Evolutionary conservation across 78 protist genomes (phyloP).

Genomic region (Dictyostelium brefeldianum): DNA sequence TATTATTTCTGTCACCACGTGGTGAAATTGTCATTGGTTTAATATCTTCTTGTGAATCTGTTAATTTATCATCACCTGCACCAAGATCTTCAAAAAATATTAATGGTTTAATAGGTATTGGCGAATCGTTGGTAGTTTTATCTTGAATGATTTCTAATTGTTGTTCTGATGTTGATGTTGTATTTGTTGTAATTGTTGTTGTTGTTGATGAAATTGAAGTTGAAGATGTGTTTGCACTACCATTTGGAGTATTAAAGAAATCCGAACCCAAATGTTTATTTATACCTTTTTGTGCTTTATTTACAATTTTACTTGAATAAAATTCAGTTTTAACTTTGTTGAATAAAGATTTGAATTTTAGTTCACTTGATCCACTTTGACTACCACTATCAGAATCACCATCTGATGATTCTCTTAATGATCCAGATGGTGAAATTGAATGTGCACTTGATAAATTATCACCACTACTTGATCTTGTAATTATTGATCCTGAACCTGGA

Average conservation of each 20-base stretch:
- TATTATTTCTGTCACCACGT: not conserved
- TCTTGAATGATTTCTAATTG: not conserved
- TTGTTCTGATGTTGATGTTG: not conserved
- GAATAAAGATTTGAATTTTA: constrained; percentile 11
- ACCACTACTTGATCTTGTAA: not conserved
- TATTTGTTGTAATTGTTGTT: not conserved
- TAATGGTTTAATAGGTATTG: not conserved
- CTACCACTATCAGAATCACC: not conserved
- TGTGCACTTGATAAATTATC: not conserved
- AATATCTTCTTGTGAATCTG: not conserved
- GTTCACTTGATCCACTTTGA: not conserved
- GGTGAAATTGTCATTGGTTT: not conserved
- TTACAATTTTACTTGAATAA: constrained; percentile 38
- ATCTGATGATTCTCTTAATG: constrained; percentile 28
- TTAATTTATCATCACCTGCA: not conserved
- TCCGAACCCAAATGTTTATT: constrained; percentile 59
- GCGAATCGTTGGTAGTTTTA: not conserved
- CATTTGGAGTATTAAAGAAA: constrained; percentile 31
- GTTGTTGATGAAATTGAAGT: not conserved
- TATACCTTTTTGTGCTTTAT: constrained; percentile 59
- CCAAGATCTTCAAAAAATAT: not conserved
- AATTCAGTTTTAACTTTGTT: constrained; percentile 37
- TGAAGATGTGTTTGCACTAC: not conserved
- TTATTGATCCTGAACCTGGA: not conserved
- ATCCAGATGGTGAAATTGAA: not conserved